Conservation (phyloP, 345 rosid genomes). For the Eutrema japonicum region DNA sequence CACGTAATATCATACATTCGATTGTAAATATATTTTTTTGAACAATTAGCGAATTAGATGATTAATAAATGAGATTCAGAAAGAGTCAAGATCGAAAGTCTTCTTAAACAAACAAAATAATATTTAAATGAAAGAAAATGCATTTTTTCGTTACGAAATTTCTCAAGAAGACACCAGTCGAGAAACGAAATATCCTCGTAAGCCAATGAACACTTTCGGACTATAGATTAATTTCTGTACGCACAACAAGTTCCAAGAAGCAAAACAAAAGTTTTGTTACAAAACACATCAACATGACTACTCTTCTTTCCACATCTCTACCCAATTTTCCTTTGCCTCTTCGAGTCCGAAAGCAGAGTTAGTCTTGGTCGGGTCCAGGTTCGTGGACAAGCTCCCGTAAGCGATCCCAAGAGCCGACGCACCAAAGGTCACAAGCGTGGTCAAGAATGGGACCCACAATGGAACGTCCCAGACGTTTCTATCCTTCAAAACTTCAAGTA, state of each 20-base stretch:
- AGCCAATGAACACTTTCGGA: neutral
- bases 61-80: too few relatives aligned
- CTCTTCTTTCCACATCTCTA: constrained; percentile 79
- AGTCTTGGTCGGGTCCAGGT: constrained; percentile 63
- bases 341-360: constrained; percentile 73
- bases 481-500: constrained; percentile 53
- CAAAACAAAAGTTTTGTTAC: too few relatives aligned
- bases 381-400: constrained; percentile 76
- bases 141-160: too few relatives aligned
- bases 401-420: constrained; percentile 72
- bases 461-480: constrained; percentile 62
- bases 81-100: too few relatives aligned
- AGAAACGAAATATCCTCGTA: too few relatives aligned
- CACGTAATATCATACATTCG: too few relatives aligned
- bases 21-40: too few relatives aligned
- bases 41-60: too few relatives aligned
- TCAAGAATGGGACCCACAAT: constrained; percentile 58
- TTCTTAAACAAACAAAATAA: too few relatives aligned
- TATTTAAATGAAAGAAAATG: too few relatives aligned
- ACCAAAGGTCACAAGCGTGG: constrained; percentile 63
- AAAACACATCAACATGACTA: neutral
- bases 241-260: constrained; percentile 2
- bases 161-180: too few relatives aligned
- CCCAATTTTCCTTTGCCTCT: constrained; percentile 73
- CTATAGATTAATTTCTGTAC: constrained; percentile 3